phyloP scores from a whole-genome alignment of 2,329 filamentous ascomycete genomes.

The Xylaria hypoxylon region DNA sequence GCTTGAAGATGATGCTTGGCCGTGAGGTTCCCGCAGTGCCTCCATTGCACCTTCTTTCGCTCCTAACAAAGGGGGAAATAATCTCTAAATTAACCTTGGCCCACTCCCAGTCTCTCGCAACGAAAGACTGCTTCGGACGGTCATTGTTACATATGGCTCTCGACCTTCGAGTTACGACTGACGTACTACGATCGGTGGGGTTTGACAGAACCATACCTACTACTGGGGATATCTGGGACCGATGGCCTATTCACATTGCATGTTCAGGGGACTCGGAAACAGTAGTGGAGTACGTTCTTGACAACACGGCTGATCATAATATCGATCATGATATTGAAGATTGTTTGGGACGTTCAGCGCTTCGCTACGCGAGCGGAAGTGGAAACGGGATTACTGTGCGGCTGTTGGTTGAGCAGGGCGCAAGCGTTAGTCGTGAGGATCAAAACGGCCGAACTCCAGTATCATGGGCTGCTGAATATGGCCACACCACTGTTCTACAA shows the following conservation, averaged over 20 bases:
- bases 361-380: constrained; percentile 18
- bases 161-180: background rate
- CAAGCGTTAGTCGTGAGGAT: background rate
- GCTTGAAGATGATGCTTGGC: background rate
- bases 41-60: constrained; percentile 11
- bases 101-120: background rate
- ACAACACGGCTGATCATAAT: background rate
- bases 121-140: constrained; percentile 13
- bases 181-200: background rate
- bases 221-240: background rate
- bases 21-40: background rate
- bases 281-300: background rate
- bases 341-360: background rate
- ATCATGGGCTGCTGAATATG: background rate
- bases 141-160: constrained; percentile 25
- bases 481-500: background rate
- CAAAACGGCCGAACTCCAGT: background rate
- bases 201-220: background rate
- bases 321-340: background rate
- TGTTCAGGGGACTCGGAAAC: background rate
- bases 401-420: background rate
- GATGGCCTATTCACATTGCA: constrained; percentile 23
- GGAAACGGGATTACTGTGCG: background rate
- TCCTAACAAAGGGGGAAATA: background rate
- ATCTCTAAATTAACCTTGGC: no score